phyloP scores from a whole-genome alignment of 441 rosid species.

The Gossypium davidsonii region DNA sequence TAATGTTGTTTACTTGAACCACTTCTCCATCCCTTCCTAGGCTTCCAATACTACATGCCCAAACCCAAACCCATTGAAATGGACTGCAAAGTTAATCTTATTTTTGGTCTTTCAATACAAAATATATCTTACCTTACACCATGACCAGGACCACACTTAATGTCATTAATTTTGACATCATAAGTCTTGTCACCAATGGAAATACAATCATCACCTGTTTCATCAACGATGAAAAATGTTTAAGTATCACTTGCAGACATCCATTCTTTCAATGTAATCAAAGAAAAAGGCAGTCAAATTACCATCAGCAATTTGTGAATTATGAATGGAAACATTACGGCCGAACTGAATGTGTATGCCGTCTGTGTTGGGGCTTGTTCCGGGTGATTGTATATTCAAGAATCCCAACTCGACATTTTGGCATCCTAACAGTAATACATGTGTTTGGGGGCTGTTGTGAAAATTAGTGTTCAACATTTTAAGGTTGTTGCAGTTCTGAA shows the following conservation, averaged over 20 bases:
- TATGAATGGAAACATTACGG: constrained; percentile 22
- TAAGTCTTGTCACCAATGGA: constrained; percentile 37
- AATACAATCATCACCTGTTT: constrained; percentile 55
- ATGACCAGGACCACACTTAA: constrained; percentile 57
- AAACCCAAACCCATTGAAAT: neutral
- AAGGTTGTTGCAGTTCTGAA: constrained; percentile 20
- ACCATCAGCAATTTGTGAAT: constrained; percentile 32
- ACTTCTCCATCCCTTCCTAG: constrained; percentile 35
- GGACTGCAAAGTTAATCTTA: too few relatives aligned
- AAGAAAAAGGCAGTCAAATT: neutral
- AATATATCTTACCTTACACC: constrained; percentile 39
- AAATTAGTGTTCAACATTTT: constrained; percentile 22
- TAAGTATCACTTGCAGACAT: neutral
- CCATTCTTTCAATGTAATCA: neutral
- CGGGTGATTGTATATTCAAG: constrained; percentile 32
- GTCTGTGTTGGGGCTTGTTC: constrained; percentile 51
- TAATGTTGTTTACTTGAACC: constrained; percentile 36
- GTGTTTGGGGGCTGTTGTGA: constrained; percentile 40
- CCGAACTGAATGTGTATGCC: constrained; percentile 43
- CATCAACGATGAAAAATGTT: neutral
- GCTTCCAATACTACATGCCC: constrained; percentile 43
- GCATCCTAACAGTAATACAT: constrained; percentile 27
- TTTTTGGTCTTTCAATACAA: neutral
- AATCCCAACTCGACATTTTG: constrained; percentile 15
- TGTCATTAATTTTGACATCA: constrained; percentile 17